Base-by-base conservation (phyloP, 441 rosid genomes). In the Gossypium lobatum region DNA sequence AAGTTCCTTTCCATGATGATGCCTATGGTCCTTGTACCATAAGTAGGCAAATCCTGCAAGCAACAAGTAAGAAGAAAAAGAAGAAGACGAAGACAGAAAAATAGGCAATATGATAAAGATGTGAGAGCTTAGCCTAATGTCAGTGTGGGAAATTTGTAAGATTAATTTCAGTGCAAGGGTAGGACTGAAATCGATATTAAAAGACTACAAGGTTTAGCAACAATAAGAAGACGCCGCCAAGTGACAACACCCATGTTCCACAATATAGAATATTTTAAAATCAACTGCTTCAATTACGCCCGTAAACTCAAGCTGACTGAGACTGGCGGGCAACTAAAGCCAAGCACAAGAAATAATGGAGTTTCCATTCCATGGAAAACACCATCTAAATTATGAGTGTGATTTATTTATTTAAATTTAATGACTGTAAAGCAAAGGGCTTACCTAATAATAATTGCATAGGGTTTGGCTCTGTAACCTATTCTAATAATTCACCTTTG, bases 191-290 rank as follows among this genome's bases (percentile, higher is more conserved):
- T 45, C 3, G 61, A 31, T 52, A 65, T 46, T 73, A 78, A 73
- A 60, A 37, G 83, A 58, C 69, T 52, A 26, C 20, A 62, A 80
- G 74, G 79, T 64, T 55, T 48, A 25, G 57, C 5, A 87, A 82
- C 86, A 85, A 57, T 34, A 75, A 70, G 73, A 72, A 45, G 57
- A 54, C 64, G 70, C 78, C 75, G 28, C 61, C 77, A 70, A 70
- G 73, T 83, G 83, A 85, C 82, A 78, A 62, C 75, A 78, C 50
- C 64, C 28, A 14, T 74, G 70, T 25, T 80, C 72, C 59, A 68
- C 77, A 54, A 39, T 54, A 76, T 61, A 65, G 46, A 46, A 64
- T 23, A 8, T 8, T 50, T 48, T 25, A 7, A 2, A 21, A 58
- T 52, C 72, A 63, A 65, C 54, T 18, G 21, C 13, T 31, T 73